A percentile compares a stretch with the other conserved stretches of the same genome.
Conservation (phyloP, 495 filamentous ascomycete genomes). For the Penicillium taxi region DNA sequence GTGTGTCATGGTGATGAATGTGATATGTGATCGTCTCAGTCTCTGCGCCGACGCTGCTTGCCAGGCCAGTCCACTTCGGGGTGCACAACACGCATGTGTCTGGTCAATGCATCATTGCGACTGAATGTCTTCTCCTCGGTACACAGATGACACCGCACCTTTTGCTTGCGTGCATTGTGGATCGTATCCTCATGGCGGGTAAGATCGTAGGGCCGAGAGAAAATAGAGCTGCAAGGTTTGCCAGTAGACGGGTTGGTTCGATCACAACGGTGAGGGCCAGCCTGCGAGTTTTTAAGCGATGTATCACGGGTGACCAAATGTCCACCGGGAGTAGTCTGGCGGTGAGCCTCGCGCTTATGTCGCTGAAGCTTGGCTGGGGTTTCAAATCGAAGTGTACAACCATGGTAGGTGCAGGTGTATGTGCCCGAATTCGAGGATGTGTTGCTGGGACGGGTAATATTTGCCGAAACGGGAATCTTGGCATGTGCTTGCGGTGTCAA, state of each 20-base stretch:
- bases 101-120: conserved; percentile 81
- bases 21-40: conserved; percentile 17
- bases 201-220: conserved; percentile 96
- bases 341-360: conserved; percentile 91
- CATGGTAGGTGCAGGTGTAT: conserved; percentile 92
- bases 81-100: conserved; percentile 88
- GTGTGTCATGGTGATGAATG: conserved; percentile 22
- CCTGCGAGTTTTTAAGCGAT: conserved; percentile 66
- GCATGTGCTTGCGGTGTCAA: conserved; percentile 23
- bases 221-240: conserved; percentile 92
- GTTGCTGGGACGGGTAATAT: conserved; percentile 48
- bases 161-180: conserved; percentile 88
- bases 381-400: conserved; percentile 82
- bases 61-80: conserved; percentile 75
- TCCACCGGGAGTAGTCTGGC: conserved; percentile 49
- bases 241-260: conserved; percentile 91
- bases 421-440: conserved; percentile 73
- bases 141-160: conserved; percentile 89
- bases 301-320: conserved; percentile 39
- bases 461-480: conserved; percentile 25
- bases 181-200: conserved; percentile 97
- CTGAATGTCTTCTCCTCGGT: conserved; percentile 98
- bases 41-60: conserved; percentile 45
- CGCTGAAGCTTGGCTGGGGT: conserved; percentile 80
- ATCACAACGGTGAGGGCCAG: conserved; percentile 83